Conservation (phyloP, 192 early-diverging fungal species). For the Coemansia sp. region DNA sequence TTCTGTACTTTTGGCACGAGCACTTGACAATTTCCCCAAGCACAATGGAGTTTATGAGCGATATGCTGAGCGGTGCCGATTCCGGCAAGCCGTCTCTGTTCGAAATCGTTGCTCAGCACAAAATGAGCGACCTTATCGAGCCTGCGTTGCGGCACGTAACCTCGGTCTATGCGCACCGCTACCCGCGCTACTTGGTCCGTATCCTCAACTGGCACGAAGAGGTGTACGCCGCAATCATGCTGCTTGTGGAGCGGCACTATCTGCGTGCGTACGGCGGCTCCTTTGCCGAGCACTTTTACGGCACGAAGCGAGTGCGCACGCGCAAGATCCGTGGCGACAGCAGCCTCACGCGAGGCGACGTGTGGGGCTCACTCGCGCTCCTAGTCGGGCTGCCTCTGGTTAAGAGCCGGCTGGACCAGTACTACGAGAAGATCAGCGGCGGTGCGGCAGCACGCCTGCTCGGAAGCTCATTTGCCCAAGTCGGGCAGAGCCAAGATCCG, state of each 20-base stretch:
- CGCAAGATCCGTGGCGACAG: conserved; percentile 36
- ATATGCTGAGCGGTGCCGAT: conserved; percentile 69
- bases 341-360: conserved; percentile 54
- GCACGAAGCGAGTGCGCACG: conserved; percentile 69
- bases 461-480: conserved; percentile 50
- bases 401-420: conserved; percentile 69
- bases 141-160: conserved; percentile 83
- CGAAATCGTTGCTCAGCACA: conserved; percentile 84
- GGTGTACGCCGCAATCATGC: conserved; percentile 74
- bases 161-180: conserved; percentile 84
- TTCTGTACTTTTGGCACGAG: not conserved
- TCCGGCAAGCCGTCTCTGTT: conserved; percentile 82
- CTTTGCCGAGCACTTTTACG: conserved; percentile 94
- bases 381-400: conserved; percentile 74
- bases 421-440: conserved; percentile 61
- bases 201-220: conserved; percentile 82
- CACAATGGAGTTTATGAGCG: conserved; percentile 86
- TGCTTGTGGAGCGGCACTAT: conserved; percentile 79
- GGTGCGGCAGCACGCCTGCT: conserved; percentile 65
- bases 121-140: conserved; percentile 76
- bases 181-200: conserved; percentile 77
- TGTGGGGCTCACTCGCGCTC: conserved; percentile 63
- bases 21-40: not conserved
- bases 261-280: conserved; percentile 76
- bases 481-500: not conserved